Conservation (phyloP, 2,329 filamentous ascomycete species). For the Nannizzia gypsea region DNA sequence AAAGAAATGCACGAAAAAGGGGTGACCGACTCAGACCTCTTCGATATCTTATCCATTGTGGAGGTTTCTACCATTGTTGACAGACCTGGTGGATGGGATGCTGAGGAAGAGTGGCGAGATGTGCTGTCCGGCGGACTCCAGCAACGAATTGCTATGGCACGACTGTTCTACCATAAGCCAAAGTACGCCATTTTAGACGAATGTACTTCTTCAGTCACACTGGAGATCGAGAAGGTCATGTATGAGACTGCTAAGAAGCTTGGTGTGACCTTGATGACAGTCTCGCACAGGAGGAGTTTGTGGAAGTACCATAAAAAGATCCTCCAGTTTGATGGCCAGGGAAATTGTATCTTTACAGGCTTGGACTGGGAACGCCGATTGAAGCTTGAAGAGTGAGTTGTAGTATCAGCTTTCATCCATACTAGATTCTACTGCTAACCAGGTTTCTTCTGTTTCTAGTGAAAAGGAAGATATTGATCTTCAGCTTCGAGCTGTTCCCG, state of each 20-base stretch:
- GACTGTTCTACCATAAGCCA: conserved; percentile 85
- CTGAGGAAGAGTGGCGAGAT: conserved; percentile 92
- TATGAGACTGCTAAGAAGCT: conserved; percentile 89
- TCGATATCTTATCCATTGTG: conserved; percentile 62
- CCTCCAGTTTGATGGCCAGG: conserved; percentile 91
- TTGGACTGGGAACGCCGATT: conserved; percentile 79
- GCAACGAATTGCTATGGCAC: conserved; percentile 92
- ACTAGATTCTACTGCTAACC: conserved; percentile 12
- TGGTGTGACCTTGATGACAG: conserved; percentile 93
- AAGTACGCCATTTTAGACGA: conserved; percentile 94
- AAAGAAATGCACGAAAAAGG: conserved; percentile 78
- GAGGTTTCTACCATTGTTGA: conserved; percentile 74
- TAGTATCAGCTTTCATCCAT: background rate
- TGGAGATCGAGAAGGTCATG: conserved; percentile 91
- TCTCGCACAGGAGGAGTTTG: conserved; percentile 76
- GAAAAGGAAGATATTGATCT: conserved; percentile 92
- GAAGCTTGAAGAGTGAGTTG: conserved; percentile 67
- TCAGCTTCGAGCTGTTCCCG: conserved; percentile 70
- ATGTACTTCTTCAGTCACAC: conserved; percentile 87
- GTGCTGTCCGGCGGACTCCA: conserved; percentile 85
- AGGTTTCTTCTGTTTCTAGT: conserved; percentile 25
- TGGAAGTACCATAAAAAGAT: conserved; percentile 97
- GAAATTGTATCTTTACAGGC: conserved; percentile 76
- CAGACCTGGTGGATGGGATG: conserved; percentile 74
- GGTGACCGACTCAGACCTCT: conserved; percentile 68